phyloP scores from a whole-genome alignment of 2,329 filamentous ascomycete species.

The Neofusicoccum umdonicola region DNA sequence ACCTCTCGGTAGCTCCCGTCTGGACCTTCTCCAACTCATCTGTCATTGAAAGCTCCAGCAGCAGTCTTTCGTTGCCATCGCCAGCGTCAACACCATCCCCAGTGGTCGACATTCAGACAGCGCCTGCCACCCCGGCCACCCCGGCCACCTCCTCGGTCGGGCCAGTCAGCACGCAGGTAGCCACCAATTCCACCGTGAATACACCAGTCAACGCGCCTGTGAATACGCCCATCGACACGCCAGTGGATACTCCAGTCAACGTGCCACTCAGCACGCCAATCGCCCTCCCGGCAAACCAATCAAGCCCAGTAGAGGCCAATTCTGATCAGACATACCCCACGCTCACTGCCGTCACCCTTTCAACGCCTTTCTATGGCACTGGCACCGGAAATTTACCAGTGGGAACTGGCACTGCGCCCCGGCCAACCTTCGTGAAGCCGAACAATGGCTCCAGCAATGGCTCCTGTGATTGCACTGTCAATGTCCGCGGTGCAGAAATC shows the following conservation, averaged over 20 bases:
- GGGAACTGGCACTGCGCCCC: neutral
- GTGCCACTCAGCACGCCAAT: neutral
- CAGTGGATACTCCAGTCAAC: neutral
- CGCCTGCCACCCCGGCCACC: neutral
- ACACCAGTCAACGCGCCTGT: neutral
- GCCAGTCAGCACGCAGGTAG: neutral
- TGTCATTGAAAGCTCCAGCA: neutral
- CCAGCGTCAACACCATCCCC: neutral
- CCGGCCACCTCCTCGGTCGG: neutral
- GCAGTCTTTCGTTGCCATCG: neutral
- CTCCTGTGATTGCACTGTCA: slow-evolving; percentile 31
- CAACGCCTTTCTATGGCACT: neutral
- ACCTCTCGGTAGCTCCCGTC: neutral
- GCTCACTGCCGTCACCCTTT: neutral
- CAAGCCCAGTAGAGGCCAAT: neutral
- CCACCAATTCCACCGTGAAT: neutral
- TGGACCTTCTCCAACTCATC: slow-evolving; percentile 8
- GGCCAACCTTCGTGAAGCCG: neutral
- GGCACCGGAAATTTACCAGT: neutral
- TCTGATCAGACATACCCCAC: neutral
- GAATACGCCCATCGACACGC: neutral
- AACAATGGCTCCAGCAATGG: slow-evolving; percentile 16
- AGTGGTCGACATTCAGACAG: too few relatives aligned
- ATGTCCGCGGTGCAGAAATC: slow-evolving; percentile 32
- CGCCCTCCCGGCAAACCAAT: neutral